Evolutionary conservation across 805 yeast genomes (phyloP).

Genomic region (Cyberlindnera sargentensis): DNA sequence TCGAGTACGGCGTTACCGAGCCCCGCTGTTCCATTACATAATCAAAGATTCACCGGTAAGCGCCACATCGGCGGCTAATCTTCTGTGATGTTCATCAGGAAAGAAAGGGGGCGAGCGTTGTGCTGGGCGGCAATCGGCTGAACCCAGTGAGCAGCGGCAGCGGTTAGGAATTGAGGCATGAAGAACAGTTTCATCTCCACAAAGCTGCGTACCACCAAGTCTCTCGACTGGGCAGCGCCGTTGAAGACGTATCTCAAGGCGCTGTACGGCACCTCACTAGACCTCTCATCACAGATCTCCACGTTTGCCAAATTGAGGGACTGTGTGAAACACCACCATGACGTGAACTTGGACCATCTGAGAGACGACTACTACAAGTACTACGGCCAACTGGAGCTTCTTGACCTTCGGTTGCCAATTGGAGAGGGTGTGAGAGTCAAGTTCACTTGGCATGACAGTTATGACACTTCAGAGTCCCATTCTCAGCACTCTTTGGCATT

Average conservation of each 20-base stretch:
- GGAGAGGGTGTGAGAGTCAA: constrained; percentile 46
- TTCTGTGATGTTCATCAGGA: too few species aligned
- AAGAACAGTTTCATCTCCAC: constrained; percentile 19
- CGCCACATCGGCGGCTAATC: too few species aligned
- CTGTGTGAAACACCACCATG: constrained; percentile 28
- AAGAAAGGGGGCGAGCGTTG: too few species aligned
- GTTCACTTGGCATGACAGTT: constrained; percentile 82
- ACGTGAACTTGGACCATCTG: constrained; percentile 43
- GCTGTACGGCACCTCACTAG: constrained; percentile 56
- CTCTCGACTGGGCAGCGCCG: constrained; percentile 60
- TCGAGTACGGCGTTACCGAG: too few species aligned
- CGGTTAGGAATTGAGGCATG: neutral
- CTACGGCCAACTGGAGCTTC: constrained; percentile 73
- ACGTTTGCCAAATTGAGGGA: constrained; percentile 40
- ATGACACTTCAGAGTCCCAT: constrained; percentile 37
- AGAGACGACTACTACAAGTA: constrained; percentile 57
- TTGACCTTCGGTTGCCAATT: constrained; percentile 71
- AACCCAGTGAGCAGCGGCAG: too few species aligned
- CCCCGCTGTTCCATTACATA: too few species aligned
- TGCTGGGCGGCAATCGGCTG: too few species aligned
- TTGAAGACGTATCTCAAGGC: constrained; percentile 49
- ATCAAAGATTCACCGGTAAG: too few species aligned
- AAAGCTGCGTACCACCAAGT: constrained; percentile 39
- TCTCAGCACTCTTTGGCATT: constrained; percentile 79
- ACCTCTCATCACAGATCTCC: constrained; percentile 55